Base-by-base conservation (phyloP, 2,329 filamentous ascomycete genomes). In the Curvularia sp. region DNA sequence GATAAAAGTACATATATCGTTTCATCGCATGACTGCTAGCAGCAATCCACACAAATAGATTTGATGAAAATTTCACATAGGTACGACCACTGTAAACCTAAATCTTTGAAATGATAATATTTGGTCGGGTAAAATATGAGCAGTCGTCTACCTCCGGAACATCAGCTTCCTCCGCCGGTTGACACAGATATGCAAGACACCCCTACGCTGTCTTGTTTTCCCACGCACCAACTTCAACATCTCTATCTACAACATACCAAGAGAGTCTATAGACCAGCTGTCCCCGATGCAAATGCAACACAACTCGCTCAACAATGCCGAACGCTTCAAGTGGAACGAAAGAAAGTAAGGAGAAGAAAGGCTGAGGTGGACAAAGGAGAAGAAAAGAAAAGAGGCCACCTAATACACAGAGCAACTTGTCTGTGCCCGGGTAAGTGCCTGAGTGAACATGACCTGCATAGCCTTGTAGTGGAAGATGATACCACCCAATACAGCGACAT, bases 401-500 rank as follows among this genome's bases (percentile, higher is more conserved):
- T 64, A 74, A 49, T 74, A 75, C 15, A 70, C 61, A 1, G 74
- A 75, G 57, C 76, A 78, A 55, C 72, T 68, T 13, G 66, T 69
- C 63, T 73, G 61, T 18, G 74, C 73, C 44, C 76, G 57, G 10
- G 65, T 58, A 65, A 83, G 79, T 1, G 82, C 82, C 52, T 79
- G 77, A 5, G 89, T 84, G 73, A 99, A 99, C 78, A 99, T 95
- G 55, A 93, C 86, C 77, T 97, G 91, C 94, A 99, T 97, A 18
- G 95, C 95, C 22, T 86, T 85, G 79, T 98, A 99, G 78, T 99
- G 95, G 76, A 97, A 98, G n/a, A 98, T 78, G 57, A 99, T 99
- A 10, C 95, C 95, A 15, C 93, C 92, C 28, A 99, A 82, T 10
- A 99, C 95, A 7, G 95, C 95, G 33, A 96, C 79, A 78, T 99